Percentiles rank a stretch among this genome's conserved stretches.
These are phyloP conservation scores for Gossypium herbaceum DNA, from an alignment of 345 rosid genomes.

Conservation along the genomic window DNA sequence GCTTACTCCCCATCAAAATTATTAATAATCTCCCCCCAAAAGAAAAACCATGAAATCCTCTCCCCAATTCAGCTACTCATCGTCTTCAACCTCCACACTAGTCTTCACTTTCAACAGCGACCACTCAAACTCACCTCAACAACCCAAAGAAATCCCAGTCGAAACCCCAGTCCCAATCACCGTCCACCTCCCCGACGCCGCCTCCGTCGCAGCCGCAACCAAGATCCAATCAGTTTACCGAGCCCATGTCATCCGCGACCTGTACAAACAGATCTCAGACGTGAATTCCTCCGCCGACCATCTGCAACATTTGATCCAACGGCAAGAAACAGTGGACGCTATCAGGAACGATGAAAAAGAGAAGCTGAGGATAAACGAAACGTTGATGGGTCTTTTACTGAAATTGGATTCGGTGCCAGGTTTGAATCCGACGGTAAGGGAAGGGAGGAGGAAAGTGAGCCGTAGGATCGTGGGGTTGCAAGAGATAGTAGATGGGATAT, in stretches of 20 bases:
- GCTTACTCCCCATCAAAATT: too few species aligned
- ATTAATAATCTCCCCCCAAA: too few species aligned
- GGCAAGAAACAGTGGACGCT: constrained; percentile 81
- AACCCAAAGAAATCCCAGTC: constrained; percentile 33
- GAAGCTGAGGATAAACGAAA: constrained; percentile 73
- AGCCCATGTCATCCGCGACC: constrained; percentile 47
- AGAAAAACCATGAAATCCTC: constrained; percentile 32
- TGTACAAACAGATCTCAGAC: constrained; percentile 46
- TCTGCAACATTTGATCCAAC: constrained; percentile 65
- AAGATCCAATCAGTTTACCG: constrained; percentile 73
- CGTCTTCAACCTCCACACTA: constrained; percentile 34
- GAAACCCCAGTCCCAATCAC: constrained; percentile 21
- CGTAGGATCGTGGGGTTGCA: constrained; percentile 78
- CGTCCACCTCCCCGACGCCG: constrained; percentile 26
- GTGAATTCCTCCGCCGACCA: constrained; percentile 54
- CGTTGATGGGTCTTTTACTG: constrained; percentile 69
- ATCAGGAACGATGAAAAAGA: constrained; percentile 55
- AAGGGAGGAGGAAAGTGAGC: constrained; percentile 81
- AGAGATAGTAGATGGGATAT: constrained; percentile 69
- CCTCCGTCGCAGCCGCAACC: constrained; percentile 34
- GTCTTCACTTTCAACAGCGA: constrained; percentile 37
- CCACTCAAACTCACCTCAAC: constrained; percentile 25
- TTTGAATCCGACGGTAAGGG: constrained; percentile 61
- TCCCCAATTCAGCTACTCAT: constrained; percentile 24
- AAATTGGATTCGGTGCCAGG: constrained; percentile 83